Evolutionary conservation across 2,329 filamentous ascomycete genomes (phyloP).

Genomic region (Aspergillus puulaauensis): DNA sequence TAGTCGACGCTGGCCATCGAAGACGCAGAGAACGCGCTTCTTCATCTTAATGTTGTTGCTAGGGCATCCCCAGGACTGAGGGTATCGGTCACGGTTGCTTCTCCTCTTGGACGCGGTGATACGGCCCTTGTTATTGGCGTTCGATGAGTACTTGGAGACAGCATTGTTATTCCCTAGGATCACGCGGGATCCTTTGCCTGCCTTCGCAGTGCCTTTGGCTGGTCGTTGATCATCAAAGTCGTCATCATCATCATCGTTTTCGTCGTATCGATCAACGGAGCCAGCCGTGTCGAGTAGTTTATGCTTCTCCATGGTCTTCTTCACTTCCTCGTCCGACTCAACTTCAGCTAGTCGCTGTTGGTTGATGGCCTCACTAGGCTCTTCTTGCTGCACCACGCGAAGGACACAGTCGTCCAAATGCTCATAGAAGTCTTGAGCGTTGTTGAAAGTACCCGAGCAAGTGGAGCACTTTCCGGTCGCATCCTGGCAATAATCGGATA

Average conservation of each 20-base stretch:
- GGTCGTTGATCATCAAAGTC: conserved; percentile 54
- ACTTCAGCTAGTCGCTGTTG: conserved; percentile 58
- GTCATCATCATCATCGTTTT: conserved; percentile 55
- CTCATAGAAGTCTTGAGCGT: conserved; percentile 95
- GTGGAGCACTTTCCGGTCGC: conserved; percentile 88
- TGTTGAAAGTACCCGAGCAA: conserved; percentile 78
- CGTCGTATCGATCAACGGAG: conserved; percentile 50
- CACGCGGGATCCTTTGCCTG: conserved; percentile 53
- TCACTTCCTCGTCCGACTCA: conserved; percentile 57
- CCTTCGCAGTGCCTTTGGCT: conserved; percentile 49
- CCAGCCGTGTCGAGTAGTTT: conserved; percentile 51
- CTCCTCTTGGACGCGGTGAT: conserved; percentile 61
- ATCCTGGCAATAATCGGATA: conserved; percentile 70
- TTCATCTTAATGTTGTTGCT: conserved; percentile 96
- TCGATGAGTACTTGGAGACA: conserved; percentile 38
- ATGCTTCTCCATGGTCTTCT: conserved; percentile 59
- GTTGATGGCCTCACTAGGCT: conserved; percentile 59
- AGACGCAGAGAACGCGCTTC: conserved; percentile 92
- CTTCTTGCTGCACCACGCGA: conserved; percentile 61
- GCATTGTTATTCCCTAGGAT: conserved; percentile 49
- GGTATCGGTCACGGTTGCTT: conserved; percentile 92
- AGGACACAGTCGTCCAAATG: conserved; percentile 76
- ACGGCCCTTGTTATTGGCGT: conserved; percentile 67
- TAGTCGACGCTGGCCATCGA: conserved; percentile 80
- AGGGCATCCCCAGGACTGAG: conserved; percentile 88